These are phyloP conservation scores for Nakataea oryzae DNA, from an alignment of 2,329 filamentous ascomycete genomes.

Conservation along the genomic window DNA sequence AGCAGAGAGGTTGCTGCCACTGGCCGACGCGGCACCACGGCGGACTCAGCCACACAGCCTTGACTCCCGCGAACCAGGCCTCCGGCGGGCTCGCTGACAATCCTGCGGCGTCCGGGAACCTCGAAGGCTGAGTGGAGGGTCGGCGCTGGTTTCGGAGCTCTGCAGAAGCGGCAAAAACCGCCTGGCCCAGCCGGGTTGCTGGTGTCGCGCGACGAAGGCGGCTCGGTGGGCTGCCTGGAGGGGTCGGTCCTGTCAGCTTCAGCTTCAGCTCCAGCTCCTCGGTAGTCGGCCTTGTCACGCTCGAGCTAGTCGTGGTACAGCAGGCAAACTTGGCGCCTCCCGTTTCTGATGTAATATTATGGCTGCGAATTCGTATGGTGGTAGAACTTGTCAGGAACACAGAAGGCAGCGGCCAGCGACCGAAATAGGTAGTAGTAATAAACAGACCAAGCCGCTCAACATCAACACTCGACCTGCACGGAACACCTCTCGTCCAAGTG, in stretches of 20 bases:
- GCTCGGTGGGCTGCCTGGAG: not conserved
- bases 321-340: not conserved
- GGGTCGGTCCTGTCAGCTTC: not conserved
- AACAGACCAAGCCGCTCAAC: too few species aligned
- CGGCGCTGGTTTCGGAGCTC: not conserved
- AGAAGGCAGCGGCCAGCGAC: not conserved
- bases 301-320: not conserved
- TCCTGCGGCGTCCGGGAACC: not conserved
- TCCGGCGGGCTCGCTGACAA: not conserved
- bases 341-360: not conserved
- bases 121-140: not conserved
- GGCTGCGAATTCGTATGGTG: too few species aligned
- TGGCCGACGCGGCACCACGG: too few species aligned
- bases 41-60: not conserved
- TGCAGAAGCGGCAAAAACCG: not conserved
- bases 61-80: not conserved
- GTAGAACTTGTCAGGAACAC: not conserved
- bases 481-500: too few species aligned
- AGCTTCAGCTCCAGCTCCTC: not conserved
- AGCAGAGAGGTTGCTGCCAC: not conserved
- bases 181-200: not conserved
- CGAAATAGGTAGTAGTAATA: too few species aligned
- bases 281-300: not conserved
- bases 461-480: too few species aligned
- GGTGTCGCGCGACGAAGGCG: not conserved